Evolutionary conservation across 108 stramenopile species (phyloP).

Genomic region (Skeletonema potamos): DNA sequence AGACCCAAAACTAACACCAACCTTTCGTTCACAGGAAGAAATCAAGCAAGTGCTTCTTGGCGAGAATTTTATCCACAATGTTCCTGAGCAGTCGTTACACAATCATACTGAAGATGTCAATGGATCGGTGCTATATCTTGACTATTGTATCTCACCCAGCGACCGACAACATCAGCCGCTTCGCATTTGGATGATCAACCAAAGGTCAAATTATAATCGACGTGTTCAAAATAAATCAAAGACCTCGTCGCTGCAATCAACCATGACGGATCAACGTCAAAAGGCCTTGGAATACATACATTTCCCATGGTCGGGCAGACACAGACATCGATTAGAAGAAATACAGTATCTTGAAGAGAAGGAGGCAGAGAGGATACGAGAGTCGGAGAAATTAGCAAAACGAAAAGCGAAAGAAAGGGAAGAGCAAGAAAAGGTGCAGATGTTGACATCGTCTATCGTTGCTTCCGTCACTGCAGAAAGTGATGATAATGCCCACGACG

Average conservation of each 20-base stretch:
- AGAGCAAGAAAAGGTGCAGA: constrained; percentile 21
- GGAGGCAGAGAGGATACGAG: constrained; percentile 4
- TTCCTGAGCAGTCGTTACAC: constrained; percentile 6
- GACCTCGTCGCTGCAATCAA: constrained; percentile 18
- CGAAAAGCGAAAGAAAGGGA: constrained; percentile 15
- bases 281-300: constrained; percentile 36
- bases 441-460: constrained; percentile 12
- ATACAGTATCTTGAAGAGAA: constrained; percentile 18
- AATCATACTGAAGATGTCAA: not conserved
- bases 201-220: constrained; percentile 42
- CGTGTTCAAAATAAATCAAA: constrained; percentile 5
- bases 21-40: constrained; percentile 44
- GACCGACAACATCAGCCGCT: constrained; percentile 33
- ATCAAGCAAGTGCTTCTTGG: constrained; percentile 26
- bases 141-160: constrained; percentile 35
- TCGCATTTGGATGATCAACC: constrained; percentile 46
- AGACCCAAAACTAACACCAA: constrained; percentile 24
- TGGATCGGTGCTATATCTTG: constrained; percentile 12
- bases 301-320: constrained; percentile 45
- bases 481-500: not conserved
- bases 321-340: constrained; percentile 35
- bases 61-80: constrained; percentile 17
- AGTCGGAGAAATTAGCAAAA: constrained; percentile 13
- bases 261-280: constrained; percentile 38
- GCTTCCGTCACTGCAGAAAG: not conserved